A percentile compares a stretch with the other conserved stretches of the same genome.
Evolutionary conservation across 148 eudicot genomes (phyloP).

Genomic region (Nepenthes mirabilis): DNA sequence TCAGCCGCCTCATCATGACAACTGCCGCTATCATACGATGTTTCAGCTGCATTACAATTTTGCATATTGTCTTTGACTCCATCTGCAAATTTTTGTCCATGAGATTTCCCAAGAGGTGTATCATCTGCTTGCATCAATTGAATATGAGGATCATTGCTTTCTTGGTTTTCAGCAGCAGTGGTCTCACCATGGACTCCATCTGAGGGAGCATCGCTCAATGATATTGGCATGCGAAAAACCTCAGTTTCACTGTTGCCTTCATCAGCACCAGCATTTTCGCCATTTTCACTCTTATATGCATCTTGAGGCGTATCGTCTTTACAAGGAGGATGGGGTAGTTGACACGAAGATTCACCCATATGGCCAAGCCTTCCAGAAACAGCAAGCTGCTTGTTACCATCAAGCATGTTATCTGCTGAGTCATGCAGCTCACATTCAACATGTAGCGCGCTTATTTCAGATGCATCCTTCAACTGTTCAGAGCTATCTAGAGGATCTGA

Average conservation of each 20-base stretch:
- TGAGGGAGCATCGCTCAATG: neutral
- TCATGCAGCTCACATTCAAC: constrained; percentile 5
- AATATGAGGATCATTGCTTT: constrained; percentile 6
- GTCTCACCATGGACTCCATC: neutral
- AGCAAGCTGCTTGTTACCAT: constrained; percentile 2
- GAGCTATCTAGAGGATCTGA: constrained; percentile 10
- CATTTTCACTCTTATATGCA: constrained; percentile 5
- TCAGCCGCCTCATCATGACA: constrained; percentile 14
- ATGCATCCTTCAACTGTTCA: constrained; percentile 4
- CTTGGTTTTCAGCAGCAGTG: constrained; percentile 8
- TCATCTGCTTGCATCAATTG: constrained; percentile 6
- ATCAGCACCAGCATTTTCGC: neutral
- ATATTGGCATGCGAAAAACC: neutral
- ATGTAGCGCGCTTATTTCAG: neutral
- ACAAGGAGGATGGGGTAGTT: constrained; percentile 6
- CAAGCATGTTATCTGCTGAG: constrained; percentile 6
- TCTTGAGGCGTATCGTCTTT: neutral
- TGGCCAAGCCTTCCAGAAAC: constrained; percentile 2
- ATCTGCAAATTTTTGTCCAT: constrained; percentile 1
- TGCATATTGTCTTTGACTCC: constrained; percentile 3
- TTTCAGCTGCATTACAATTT: constrained; percentile 7
- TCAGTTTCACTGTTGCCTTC: constrained; percentile 4
- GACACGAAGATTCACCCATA: neutral
- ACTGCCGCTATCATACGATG: constrained; percentile 17
- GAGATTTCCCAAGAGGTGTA: constrained; percentile 2